A percentile compares a stretch with the other conserved stretches of the same genome.
phyloP scores from a whole-genome alignment of 2,329 filamentous ascomycete species.

The Fusarium avenaceum region DNA sequence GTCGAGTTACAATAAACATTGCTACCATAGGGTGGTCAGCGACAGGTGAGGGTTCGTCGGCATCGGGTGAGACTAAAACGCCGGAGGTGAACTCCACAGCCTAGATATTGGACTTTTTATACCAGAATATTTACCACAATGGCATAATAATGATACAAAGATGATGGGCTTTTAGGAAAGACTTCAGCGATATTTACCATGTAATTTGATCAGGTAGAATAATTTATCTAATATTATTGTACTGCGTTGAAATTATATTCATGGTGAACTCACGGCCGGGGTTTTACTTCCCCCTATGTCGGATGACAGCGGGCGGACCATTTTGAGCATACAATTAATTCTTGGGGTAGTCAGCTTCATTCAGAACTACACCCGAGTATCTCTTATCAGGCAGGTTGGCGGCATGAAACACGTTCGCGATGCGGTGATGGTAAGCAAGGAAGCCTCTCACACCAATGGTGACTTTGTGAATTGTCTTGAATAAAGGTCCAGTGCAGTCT shows the following conservation, averaged over 20 bases:
- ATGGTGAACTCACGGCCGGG: too few relatives aligned
- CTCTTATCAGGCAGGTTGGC: slow-evolving; percentile 4
- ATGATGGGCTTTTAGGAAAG: too few relatives aligned
- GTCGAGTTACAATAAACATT: slow-evolving; percentile 25
- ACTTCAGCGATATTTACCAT: too few relatives aligned
- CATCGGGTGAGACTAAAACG: too few relatives aligned
- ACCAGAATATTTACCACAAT: too few relatives aligned
- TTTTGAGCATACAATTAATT: slow-evolving; percentile 17
- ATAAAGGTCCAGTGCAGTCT: neutral
- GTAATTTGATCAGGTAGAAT: too few relatives aligned
- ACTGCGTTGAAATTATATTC: too few relatives aligned
- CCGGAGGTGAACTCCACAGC: too few relatives aligned
- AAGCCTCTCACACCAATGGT: neutral
- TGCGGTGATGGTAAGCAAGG: neutral
- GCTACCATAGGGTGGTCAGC: slow-evolving; percentile 25
- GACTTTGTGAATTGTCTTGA: neutral
- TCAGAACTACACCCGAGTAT: slow-evolving; percentile 1
- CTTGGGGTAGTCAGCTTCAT: slow-evolving; percentile 18
- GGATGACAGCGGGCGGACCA: slow-evolving; percentile 17
- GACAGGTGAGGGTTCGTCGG: slow-evolving; percentile 21
- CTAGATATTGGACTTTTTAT: too few relatives aligned
- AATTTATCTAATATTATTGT: too few relatives aligned
- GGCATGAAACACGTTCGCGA: neutral
- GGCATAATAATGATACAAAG: too few relatives aligned
- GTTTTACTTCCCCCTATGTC: too few relatives aligned